These are phyloP conservation scores for Gossypium longicalyx DNA, from an alignment of 345 rosid species.

Conservation along the genomic window DNA sequence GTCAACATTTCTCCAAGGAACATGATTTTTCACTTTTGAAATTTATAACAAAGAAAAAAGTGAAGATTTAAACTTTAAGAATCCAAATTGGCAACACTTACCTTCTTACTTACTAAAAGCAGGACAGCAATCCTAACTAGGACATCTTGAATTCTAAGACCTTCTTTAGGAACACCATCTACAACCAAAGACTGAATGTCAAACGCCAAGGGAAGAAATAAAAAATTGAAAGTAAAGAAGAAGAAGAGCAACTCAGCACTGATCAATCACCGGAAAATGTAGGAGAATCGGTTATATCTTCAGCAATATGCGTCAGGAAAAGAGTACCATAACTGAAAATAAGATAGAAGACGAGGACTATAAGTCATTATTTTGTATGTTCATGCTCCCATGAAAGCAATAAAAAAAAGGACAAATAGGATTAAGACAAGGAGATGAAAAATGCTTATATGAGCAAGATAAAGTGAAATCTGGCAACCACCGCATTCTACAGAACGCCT, in stretches of 20 bases:
- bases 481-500: neutral
- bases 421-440: neutral
- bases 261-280: conserved; percentile 65
- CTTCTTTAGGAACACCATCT: conserved; percentile 99
- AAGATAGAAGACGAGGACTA: neutral
- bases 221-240: neutral
- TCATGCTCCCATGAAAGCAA: neutral
- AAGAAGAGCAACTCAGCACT: neutral
- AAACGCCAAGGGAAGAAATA: neutral
- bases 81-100: conserved; percentile 27
- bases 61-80: neutral
- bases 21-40: neutral
- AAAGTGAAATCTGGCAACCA: neutral
- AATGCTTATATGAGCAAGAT: neutral
- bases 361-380: neutral
- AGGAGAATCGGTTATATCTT: conserved; percentile 59
- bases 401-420: neutral
- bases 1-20: neutral
- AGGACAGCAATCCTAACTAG: conserved; percentile 75
- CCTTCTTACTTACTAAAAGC: conserved; percentile 71
- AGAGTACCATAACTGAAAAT: conserved; percentile 62
- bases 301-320: conserved; percentile 68
- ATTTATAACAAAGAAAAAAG: neutral
- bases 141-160: conserved; percentile 87
- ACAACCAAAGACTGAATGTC: conserved; percentile 30